Base-by-base conservation (phyloP, 179 eudicot species). In the Nepenthes alata region DNA sequence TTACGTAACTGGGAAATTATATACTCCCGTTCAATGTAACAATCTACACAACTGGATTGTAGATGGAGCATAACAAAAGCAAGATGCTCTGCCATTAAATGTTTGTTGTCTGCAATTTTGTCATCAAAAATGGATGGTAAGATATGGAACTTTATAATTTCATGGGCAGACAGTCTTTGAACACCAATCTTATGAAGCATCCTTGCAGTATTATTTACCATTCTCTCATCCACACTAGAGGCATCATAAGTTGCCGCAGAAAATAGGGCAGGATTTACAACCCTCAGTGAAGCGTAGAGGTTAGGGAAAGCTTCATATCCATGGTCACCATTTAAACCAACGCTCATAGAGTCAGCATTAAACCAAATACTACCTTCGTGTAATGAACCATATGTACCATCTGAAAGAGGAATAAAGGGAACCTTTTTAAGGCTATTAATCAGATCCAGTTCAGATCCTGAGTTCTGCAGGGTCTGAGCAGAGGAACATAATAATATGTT, bases 381-480 rank as follows among this genome's bases (percentile, higher is more conserved):
- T 62, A 81, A 53, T 6, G 95, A 83, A 57, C 89, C 74, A 73
- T 76, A 85, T 38, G 79, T 78, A 57, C 99, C 91, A 84, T 85
- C 85, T 52, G 89, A 80, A 57, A 94, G 87, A 60, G 99, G 99
- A 77, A 94, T 73, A 70, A 94, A 87, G 37, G 95, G 89, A 70
- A 83, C 62, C 61, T 74, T 78, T 68, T 60, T 76, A 62, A 90
- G 81, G 60, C 68, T 67, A 59, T 71, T 61, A 53, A 84, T 38
- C 38, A 80, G 67, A 76, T 83, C 83, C 55, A 62, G 45, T 66
- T 75, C 94, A 35, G 64, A 67, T 61, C 67, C 80, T 53, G 65
- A 57, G 62, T 74, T 67, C 37, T 67, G 59, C 13, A 65, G 47
- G 53, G 56, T 69, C 60, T 70, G 70, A 56, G 73, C 61, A 60